These are phyloP conservation scores for Yamadazyma tumulicola DNA, from an alignment of 805 yeast genomes.

Conservation along the genomic window DNA sequence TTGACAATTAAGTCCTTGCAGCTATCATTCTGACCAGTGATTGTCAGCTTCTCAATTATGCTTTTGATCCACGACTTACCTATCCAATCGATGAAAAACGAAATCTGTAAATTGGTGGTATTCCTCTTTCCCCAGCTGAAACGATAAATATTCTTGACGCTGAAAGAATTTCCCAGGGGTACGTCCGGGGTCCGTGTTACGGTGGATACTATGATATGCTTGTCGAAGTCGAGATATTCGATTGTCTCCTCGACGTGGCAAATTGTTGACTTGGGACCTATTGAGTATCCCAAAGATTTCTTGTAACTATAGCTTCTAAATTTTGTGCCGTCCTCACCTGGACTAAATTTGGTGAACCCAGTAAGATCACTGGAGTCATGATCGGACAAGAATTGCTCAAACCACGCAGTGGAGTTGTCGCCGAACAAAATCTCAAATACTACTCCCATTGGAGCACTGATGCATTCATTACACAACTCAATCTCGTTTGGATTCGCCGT, in stretches of 20 bases:
- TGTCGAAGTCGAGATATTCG: constrained; percentile 50
- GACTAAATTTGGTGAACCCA: constrained; percentile 32
- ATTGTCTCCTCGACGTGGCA: constrained; percentile 64
- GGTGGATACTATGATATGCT: constrained; percentile 57
- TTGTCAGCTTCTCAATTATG: constrained; percentile 81
- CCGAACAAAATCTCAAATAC: constrained; percentile 73
- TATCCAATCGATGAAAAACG: constrained; percentile 84
- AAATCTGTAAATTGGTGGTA: constrained; percentile 54
- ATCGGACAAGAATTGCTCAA: constrained; percentile 33
- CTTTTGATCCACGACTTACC: constrained; percentile 90
- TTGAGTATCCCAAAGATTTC: constrained; percentile 72
- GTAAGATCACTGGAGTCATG: constrained; percentile 49
- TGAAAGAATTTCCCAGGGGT: constrained; percentile 84
- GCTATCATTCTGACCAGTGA: constrained; percentile 71
- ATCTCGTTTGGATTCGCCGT: constrained; percentile 29
- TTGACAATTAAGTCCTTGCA: constrained; percentile 47
- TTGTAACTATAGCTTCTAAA: constrained; percentile 60
- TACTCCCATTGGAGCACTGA: constrained; percentile 75
- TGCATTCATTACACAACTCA: constrained; percentile 46
- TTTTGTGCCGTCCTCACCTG: constrained; percentile 30
- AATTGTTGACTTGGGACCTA: constrained; percentile 91
- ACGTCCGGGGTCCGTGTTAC: constrained; percentile 85
- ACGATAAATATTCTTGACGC: constrained; percentile 67
- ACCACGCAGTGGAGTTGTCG: constrained; percentile 38
- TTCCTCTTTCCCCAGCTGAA: constrained; percentile 72